Evolutionary conservation across 129 eudicot species (phyloP).

Genomic region (Centrapalus pauciflorus): DNA sequence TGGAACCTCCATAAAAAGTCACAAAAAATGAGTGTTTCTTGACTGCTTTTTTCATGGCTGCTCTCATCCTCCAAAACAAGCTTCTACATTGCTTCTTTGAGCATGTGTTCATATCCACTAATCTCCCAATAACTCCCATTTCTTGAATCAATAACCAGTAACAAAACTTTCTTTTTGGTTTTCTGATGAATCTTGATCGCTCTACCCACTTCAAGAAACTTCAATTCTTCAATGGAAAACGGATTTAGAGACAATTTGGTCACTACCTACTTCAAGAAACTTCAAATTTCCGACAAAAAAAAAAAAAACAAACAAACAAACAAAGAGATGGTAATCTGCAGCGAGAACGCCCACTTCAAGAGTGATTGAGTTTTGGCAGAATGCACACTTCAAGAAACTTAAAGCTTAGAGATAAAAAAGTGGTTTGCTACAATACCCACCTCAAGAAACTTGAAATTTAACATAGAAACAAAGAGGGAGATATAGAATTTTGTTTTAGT

Average conservation of each 20-base stretch:
- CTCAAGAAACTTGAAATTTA: slow-evolving; percentile 21
- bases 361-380: background rate
- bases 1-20: slow-evolving; percentile 28
- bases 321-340: background rate
- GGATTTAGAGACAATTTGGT: slow-evolving; percentile 6
- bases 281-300: background rate
- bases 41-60: slow-evolving; percentile 50
- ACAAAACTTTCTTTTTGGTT: background rate
- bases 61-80: slow-evolving; percentile 44
- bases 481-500: background rate
- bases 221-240: background rate
- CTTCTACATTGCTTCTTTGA: slow-evolving; percentile 55
- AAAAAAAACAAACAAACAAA: no score
- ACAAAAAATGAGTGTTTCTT: slow-evolving; percentile 29
- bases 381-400: slow-evolving; percentile 19
- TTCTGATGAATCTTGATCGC: slow-evolving; percentile 11
- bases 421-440: slow-evolving; percentile 9
- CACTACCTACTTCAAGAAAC: background rate
- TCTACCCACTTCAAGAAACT: slow-evolving; percentile 12
- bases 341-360: slow-evolving; percentile 14
- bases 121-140: slow-evolving; percentile 33
- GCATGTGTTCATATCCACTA: slow-evolving; percentile 33
- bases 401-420: slow-evolving; percentile 6
- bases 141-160: slow-evolving; percentile 2
- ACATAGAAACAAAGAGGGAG: background rate